Evolutionary conservation across 2,329 filamentous ascomycete genomes (phyloP).

Genomic region (Cordyceps cateniannulata): DNA sequence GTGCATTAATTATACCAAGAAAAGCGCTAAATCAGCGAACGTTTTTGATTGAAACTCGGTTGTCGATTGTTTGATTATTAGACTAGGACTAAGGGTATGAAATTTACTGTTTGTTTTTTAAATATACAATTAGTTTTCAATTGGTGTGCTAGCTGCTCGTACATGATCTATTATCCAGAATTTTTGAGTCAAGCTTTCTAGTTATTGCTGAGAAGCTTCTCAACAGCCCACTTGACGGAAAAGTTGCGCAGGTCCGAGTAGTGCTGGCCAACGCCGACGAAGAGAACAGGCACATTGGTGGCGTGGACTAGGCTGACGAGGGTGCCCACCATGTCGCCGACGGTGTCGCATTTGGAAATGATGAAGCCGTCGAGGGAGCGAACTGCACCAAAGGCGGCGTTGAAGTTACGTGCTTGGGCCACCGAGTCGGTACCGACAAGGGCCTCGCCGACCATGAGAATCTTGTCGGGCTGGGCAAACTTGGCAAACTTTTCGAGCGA

Average conservation of each 20-base stretch:
- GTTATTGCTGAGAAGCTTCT: constrained; percentile 52
- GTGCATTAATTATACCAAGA: neutral
- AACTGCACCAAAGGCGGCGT: constrained; percentile 77
- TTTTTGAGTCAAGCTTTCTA: constrained; percentile 20
- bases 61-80: constrained; percentile 4
- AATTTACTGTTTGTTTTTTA: neutral
- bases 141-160: neutral
- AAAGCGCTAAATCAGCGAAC: neutral
- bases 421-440: constrained; percentile 94
- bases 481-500: constrained; percentile 96
- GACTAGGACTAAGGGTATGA: neutral
- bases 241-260: constrained; percentile 63
- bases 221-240: constrained; percentile 63
- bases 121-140: neutral
- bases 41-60: neutral
- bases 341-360: constrained; percentile 97
- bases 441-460: constrained; percentile 87
- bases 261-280: constrained; percentile 70
- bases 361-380: constrained; percentile 91
- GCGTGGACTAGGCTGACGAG: constrained; percentile 96
- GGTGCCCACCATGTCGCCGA: constrained; percentile 97
- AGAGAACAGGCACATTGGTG: constrained; percentile 91
- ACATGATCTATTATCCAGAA: neutral
- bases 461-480: constrained; percentile 93
- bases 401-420: constrained; percentile 94